Conservation (phyloP, 2,329 filamentous ascomycete species). For the Aspergillus novofumigatus region DNA sequence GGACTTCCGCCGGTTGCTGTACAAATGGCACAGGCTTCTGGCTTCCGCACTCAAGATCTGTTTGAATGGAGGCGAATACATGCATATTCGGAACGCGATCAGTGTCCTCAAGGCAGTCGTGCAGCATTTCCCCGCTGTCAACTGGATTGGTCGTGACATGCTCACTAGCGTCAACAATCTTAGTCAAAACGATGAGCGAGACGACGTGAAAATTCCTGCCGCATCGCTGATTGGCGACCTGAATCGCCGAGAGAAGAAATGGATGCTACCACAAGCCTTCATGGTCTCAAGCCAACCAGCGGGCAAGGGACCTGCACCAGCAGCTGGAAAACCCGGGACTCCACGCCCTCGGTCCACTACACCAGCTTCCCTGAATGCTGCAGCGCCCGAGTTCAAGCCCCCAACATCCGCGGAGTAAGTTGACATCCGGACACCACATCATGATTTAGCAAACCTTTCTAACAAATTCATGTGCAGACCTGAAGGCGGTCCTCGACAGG, state of each 20-base stretch:
- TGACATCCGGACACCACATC: not conserved
- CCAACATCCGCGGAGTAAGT: constrained; percentile 33
- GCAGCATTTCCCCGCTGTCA: constrained; percentile 79
- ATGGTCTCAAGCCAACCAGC: constrained; percentile 30
- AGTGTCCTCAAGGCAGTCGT: constrained; percentile 78
- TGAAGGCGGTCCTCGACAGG: constrained; percentile 21
- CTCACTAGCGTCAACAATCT: constrained; percentile 40
- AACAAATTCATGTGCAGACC: constrained; percentile 22
- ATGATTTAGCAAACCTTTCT: constrained; percentile 11
- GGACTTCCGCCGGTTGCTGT: constrained; percentile 78
- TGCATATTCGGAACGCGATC: constrained; percentile 96
- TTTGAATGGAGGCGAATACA: constrained; percentile 81
- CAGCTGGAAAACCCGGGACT: constrained; percentile 23
- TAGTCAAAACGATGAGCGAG: constrained; percentile 42
- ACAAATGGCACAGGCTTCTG: constrained; percentile 84
- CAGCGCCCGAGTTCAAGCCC: constrained; percentile 41
- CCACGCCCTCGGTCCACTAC: constrained; percentile 28
- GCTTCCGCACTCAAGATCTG: constrained; percentile 76
- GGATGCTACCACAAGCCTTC: constrained; percentile 47
- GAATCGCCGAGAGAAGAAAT: constrained; percentile 46
- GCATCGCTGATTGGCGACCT: constrained; percentile 48
- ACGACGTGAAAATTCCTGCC: constrained; percentile 48
- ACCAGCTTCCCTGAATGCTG: constrained; percentile 37
- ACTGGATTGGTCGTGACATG: constrained; percentile 68
- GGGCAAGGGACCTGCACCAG: constrained; percentile 12